Conservation (phyloP, 2,329 filamentous ascomycete species). For the Xylariaceae sp. region DNA sequence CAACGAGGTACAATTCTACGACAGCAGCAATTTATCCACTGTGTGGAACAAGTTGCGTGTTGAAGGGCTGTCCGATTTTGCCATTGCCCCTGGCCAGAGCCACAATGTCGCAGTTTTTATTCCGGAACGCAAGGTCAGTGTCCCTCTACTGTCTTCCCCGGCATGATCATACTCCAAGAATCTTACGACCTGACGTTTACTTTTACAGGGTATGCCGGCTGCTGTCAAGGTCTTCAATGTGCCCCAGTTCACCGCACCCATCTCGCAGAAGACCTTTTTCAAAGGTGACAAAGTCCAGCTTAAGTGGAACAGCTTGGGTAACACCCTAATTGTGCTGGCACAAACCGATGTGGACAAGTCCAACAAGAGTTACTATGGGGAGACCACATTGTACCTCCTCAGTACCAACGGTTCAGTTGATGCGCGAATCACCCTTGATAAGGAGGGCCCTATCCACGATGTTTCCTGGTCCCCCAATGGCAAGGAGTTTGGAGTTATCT, state of each 20-base stretch:
- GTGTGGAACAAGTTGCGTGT: conserved; percentile 95
- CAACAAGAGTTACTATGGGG: conserved; percentile 98
- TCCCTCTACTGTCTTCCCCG: background rate
- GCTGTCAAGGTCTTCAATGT: conserved; percentile 93
- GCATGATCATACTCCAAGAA: background rate
- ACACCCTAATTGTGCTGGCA: conserved; percentile 86
- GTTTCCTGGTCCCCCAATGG: conserved; percentile 98
- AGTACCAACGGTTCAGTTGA: conserved; percentile 90
- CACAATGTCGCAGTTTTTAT: conserved; percentile 93
- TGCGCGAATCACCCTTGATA: conserved; percentile 86
- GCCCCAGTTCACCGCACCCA: conserved; percentile 73
- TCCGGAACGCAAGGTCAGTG: conserved; percentile 82
- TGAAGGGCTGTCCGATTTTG: conserved; percentile 86
- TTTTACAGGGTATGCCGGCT: conserved; percentile 83
- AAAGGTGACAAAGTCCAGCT: conserved; percentile 98
- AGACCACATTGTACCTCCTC: conserved; percentile 93
- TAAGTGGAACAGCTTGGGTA: conserved; percentile 94
- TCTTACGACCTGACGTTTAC: conserved; percentile 2
- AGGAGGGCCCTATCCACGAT: conserved; percentile 96
- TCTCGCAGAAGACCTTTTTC: conserved; percentile 98
- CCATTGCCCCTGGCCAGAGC: conserved; percentile 82
- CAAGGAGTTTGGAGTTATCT: conserved; percentile 95
- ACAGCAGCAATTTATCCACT: conserved; percentile 76
- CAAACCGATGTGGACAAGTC: conserved; percentile 98
- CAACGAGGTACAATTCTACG: conserved; percentile 97